Evolutionary conservation across 2,329 filamentous ascomycete species (phyloP).

Genomic region (Conoideocrella luteorostrata): DNA sequence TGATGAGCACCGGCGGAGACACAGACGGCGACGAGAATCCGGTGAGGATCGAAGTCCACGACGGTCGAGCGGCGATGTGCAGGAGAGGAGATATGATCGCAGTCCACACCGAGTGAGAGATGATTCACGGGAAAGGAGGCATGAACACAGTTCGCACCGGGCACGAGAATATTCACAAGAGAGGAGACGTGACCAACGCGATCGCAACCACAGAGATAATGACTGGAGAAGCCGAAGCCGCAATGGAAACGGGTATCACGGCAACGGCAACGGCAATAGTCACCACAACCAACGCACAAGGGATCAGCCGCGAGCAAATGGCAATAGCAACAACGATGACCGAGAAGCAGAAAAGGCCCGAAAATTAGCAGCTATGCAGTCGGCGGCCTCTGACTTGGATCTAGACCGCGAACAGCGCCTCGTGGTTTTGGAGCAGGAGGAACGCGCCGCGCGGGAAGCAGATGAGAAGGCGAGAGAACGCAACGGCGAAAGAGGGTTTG

Average conservation of each 20-base stretch:
- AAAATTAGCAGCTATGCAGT: slow-evolving; percentile 68
- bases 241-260: neutral
- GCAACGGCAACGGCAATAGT: slow-evolving; percentile 13
- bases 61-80: slow-evolving; percentile 14
- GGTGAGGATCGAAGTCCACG: slow-evolving; percentile 15
- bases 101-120: neutral
- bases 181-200: slow-evolving; percentile 16
- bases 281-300: slow-evolving; percentile 6
- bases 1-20: slow-evolving; percentile 4
- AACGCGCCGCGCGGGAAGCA: slow-evolving; percentile 56
- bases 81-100: slow-evolving; percentile 13
- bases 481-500: slow-evolving; percentile 59
- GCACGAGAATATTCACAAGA: neutral
- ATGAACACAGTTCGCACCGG: neutral
- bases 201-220: neutral
- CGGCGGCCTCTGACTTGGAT: slow-evolving; percentile 63
- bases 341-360: slow-evolving; percentile 54
- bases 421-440: slow-evolving; percentile 57
- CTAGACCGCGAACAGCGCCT: slow-evolving; percentile 62
- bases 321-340: slow-evolving; percentile 14
- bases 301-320: neutral
- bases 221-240: neutral
- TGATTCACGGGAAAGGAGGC: neutral
- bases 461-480: slow-evolving; percentile 61
- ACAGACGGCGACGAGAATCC: slow-evolving; percentile 19